A percentile compares a stretch with the other conserved stretches of the same genome.
Evolutionary conservation across 2,329 filamentous ascomycete genomes (phyloP).

Genomic region (Teratosphaeria zuluensis): DNA sequence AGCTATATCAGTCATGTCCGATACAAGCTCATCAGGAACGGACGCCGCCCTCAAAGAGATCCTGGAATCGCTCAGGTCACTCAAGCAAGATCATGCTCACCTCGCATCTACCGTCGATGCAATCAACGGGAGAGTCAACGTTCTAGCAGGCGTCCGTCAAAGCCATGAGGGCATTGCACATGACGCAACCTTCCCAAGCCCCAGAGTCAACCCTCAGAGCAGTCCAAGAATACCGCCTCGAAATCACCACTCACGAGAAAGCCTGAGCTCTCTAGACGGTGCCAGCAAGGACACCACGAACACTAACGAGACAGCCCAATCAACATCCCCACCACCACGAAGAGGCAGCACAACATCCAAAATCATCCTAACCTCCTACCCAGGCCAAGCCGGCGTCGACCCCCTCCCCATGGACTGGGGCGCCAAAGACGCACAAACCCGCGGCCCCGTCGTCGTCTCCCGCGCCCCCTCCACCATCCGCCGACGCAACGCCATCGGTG

Average conservation of each 20-base stretch:
- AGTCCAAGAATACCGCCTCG: constrained; percentile 14
- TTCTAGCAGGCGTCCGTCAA: constrained; percentile 49
- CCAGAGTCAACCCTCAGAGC: constrained; percentile 8
- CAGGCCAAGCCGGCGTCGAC: constrained; percentile 86
- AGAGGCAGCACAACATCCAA: constrained; percentile 40
- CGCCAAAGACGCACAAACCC: constrained; percentile 58
- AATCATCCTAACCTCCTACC: constrained; percentile 73
- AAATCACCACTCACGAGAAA: constrained; percentile 15
- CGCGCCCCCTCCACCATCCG: constrained; percentile 65
- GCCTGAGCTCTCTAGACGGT: constrained; percentile 16
- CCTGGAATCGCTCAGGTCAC: constrained; percentile 43
- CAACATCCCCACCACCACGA: constrained; percentile 21
- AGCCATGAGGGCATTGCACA: constrained; percentile 41
- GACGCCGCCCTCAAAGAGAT: constrained; percentile 42
- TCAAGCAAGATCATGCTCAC: constrained; percentile 47
- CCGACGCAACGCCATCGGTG: constrained; percentile 64
- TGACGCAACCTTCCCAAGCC: constrained; percentile 19
- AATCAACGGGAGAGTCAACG: constrained; percentile 53
- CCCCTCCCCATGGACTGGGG: constrained; percentile 88
- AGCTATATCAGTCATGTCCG: not conserved
- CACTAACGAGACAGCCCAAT: constrained; percentile 1
- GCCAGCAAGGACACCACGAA: constrained; percentile 11
- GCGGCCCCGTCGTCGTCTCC: constrained; percentile 84
- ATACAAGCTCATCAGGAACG: not conserved
- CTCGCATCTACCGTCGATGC: constrained; percentile 49